Evolutionary conservation across 495 filamentous ascomycete species (phyloP).

Genomic region (Daldinia bambusicola): DNA sequence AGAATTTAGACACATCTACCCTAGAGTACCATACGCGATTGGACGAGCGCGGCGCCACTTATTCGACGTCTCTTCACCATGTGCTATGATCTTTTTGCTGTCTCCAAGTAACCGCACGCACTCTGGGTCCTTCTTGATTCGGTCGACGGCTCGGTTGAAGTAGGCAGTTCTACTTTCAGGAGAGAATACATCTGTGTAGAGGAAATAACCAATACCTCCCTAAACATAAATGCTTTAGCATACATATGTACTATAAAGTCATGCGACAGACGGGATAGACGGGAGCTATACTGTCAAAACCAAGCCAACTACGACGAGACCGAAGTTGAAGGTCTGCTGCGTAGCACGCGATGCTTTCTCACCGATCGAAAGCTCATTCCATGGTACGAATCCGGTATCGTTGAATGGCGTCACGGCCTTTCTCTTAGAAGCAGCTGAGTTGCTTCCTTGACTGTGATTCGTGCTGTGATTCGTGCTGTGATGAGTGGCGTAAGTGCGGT

Average conservation of each 20-base stretch:
- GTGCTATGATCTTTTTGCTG: conserved; percentile 78
- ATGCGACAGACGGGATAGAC: not conserved
- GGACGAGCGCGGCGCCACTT: conserved; percentile 87
- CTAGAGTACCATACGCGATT: conserved; percentile 71
- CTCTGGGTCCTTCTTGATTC: conserved; percentile 74
- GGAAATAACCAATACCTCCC: conserved; percentile 78
- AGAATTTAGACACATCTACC: not conserved
- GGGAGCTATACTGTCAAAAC: conserved; percentile 71
- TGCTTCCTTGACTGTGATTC: conserved; percentile 19
- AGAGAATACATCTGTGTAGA: conserved; percentile 89
- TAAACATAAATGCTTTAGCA: conserved; percentile 49
- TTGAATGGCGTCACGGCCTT: conserved; percentile 81
- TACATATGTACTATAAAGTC: not conserved
- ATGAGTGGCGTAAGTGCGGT: conserved; percentile 50
- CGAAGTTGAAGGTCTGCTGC: conserved; percentile 89
- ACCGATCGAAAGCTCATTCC: conserved; percentile 74
- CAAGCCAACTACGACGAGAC: conserved; percentile 77
- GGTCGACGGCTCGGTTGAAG: conserved; percentile 87
- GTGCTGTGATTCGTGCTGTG: conserved; percentile 28
- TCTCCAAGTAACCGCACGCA: conserved; percentile 81
- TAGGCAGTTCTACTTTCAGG: conserved; percentile 84
- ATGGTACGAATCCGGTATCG: conserved; percentile 82
- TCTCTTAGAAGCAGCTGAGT: conserved; percentile 49
- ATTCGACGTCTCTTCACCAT: conserved; percentile 83
- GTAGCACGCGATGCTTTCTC: conserved; percentile 90